Conservation (phyloP, 352 stramenopile species). For the Pythium guiyangense region DNA sequence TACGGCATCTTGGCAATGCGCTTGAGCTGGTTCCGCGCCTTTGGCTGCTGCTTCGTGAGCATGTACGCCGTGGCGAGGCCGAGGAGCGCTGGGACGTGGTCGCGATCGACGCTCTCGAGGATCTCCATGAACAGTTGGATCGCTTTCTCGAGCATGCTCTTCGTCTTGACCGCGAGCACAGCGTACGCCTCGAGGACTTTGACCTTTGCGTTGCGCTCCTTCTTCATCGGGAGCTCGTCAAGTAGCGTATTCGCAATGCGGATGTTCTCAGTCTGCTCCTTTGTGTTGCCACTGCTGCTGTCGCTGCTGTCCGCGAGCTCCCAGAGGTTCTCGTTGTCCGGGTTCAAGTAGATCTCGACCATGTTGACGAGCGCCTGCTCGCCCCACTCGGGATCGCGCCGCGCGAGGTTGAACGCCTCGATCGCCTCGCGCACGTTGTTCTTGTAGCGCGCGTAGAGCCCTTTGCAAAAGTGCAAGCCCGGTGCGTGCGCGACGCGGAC, state of each 20-base stretch:
- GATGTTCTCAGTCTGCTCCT: constrained; percentile 84
- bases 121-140: constrained; percentile 90
- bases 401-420: constrained; percentile 86
- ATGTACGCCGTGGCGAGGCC: constrained; percentile 89
- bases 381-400: constrained; percentile 88
- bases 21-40: constrained; percentile 94
- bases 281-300: constrained; percentile 37
- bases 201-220: constrained; percentile 55
- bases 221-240: constrained; percentile 67
- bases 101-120: constrained; percentile 76
- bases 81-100: constrained; percentile 90
- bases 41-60: constrained; percentile 89
- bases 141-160: constrained; percentile 84
- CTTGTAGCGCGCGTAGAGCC: constrained; percentile 84
- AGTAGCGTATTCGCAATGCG: constrained; percentile 86
- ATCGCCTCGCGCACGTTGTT: constrained; percentile 91
- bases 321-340: constrained; percentile 92
- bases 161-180: constrained; percentile 72
- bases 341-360: constrained; percentile 93
- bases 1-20: constrained; percentile 93
- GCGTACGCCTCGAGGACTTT: constrained; percentile 87
- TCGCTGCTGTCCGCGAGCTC: constrained; percentile 30
- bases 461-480: constrained; percentile 89
- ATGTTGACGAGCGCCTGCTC: constrained; percentile 87
- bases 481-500: constrained; percentile 72